These are phyloP conservation scores for Didymella pomorum DNA, from an alignment of 2,329 filamentous ascomycete genomes.

Conservation along the genomic window DNA sequence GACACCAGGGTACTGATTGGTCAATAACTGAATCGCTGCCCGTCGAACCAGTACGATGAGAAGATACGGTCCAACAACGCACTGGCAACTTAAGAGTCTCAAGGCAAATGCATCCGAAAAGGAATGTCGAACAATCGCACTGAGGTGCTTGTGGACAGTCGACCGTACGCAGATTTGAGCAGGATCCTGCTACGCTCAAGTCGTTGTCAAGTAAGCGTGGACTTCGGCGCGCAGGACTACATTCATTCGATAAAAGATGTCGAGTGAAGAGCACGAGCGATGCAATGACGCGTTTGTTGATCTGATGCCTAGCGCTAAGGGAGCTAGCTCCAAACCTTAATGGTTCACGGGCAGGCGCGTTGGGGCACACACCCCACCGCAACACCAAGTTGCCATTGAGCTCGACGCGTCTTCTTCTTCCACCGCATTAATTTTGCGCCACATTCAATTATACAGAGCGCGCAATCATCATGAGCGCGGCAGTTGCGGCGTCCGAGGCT, in stretches of 20 bases:
- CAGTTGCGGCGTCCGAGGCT: constrained; percentile 35
- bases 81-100: too few relatives aligned
- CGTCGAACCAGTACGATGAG: too few relatives aligned
- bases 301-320: constrained; percentile 6
- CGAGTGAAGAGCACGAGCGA: constrained; percentile 4
- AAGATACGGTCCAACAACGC: too few relatives aligned
- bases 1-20: too few relatives aligned
- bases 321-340: constrained; percentile 16
- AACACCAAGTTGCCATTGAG: constrained; percentile 32
- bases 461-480: constrained; percentile 44
- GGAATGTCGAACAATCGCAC: too few relatives aligned
- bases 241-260: too few relatives aligned
- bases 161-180: too few relatives aligned
- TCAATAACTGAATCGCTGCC: too few relatives aligned
- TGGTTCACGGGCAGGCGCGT: constrained; percentile 19
- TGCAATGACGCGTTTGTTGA: constrained; percentile 19
- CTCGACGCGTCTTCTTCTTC: constrained; percentile 20
- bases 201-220: too few relatives aligned
- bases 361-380: constrained; percentile 30
- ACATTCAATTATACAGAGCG: constrained; percentile 20
- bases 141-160: too few relatives aligned
- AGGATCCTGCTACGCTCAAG: too few relatives aligned
- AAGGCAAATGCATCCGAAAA: too few relatives aligned
- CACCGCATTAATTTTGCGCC: constrained; percentile 16
- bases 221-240: not conserved